Conservation (phyloP, 2,329 filamentous ascomycete genomes). For the Fusarium agapanthi region DNA sequence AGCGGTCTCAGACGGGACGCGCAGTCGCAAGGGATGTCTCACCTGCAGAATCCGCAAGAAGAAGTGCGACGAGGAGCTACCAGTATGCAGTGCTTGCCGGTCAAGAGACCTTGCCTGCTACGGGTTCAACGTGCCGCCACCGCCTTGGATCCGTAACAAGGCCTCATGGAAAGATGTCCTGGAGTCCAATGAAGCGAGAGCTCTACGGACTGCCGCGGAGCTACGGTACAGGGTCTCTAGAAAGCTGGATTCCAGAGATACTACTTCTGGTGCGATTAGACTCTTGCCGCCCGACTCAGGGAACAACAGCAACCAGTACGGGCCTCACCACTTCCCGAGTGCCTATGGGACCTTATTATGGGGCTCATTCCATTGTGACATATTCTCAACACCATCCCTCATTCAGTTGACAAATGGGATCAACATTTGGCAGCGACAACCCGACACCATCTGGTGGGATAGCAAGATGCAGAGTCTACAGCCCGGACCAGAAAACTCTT, state of each 20-base stretch:
- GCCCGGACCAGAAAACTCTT: background rate
- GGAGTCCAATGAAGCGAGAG: background rate
- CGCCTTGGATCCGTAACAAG: background rate
- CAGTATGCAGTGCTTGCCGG: background rate
- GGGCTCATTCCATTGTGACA: background rate
- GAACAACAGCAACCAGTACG: background rate
- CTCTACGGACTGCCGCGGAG: background rate
- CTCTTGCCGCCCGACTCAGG: background rate
- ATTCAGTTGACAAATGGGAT: background rate
- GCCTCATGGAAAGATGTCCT: background rate
- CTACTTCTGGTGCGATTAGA: background rate
- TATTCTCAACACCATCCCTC: background rate
- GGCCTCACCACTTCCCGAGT: background rate
- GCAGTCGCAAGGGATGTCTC: background rate
- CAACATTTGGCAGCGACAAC: background rate
- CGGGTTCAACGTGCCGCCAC: background rate
- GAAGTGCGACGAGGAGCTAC: background rate
- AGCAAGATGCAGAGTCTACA: background rate
- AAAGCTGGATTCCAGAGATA: background rate
- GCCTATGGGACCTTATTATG: rapidly evolving
- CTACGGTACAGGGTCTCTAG: background rate
- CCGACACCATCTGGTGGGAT: background rate
- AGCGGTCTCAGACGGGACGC: background rate
- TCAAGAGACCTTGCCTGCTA: background rate
- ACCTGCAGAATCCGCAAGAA: background rate